phyloP scores from a whole-genome alignment of 352 stramenopile species.

The Phytophthora cactorum region DNA sequence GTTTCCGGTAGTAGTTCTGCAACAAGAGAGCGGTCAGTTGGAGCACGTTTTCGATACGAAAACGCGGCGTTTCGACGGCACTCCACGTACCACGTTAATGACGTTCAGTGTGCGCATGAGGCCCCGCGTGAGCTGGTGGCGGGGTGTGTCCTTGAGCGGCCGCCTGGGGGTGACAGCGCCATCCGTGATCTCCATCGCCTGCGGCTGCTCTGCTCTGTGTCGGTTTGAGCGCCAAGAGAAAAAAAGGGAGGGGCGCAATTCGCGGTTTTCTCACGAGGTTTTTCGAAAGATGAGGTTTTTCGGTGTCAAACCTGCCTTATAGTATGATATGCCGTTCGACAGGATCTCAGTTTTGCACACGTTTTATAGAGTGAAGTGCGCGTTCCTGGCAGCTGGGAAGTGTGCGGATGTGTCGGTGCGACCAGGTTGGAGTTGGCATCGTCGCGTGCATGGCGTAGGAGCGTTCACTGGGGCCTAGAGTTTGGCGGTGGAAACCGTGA shows the following conservation, averaged over 20 bases:
- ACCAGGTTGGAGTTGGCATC: background rate
- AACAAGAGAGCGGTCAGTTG: slow-evolving; percentile 12
- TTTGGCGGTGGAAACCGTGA: background rate
- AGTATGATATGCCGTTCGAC: slow-evolving; percentile 10
- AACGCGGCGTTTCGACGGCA: background rate
- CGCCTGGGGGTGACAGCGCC: slow-evolving; percentile 29
- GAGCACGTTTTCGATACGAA: background rate
- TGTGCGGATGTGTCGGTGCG: background rate
- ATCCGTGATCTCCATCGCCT: slow-evolving; percentile 34
- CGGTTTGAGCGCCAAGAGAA: slow-evolving; percentile 34
- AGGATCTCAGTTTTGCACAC: slow-evolving; percentile 21
- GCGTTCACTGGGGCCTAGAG: background rate
- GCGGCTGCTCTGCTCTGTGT: slow-evolving; percentile 20
- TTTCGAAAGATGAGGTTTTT: slow-evolving; percentile 38
- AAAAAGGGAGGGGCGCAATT: slow-evolving; percentile 15
- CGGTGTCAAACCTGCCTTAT: slow-evolving; percentile 12
- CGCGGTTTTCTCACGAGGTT: slow-evolving; percentile 40
- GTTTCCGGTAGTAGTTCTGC: slow-evolving; percentile 87
- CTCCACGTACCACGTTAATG: slow-evolving; percentile 91
- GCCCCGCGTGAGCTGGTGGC: slow-evolving; percentile 87
- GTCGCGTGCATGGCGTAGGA: slow-evolving; percentile 4
- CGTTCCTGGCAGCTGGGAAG: background rate
- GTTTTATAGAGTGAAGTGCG: slow-evolving; percentile 15
- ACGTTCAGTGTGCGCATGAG: slow-evolving; percentile 97
- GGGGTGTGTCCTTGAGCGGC: slow-evolving; percentile 42